Evolutionary conservation across 441 rosid species (phyloP).

Genomic region (Gossypium davidsonii): DNA sequence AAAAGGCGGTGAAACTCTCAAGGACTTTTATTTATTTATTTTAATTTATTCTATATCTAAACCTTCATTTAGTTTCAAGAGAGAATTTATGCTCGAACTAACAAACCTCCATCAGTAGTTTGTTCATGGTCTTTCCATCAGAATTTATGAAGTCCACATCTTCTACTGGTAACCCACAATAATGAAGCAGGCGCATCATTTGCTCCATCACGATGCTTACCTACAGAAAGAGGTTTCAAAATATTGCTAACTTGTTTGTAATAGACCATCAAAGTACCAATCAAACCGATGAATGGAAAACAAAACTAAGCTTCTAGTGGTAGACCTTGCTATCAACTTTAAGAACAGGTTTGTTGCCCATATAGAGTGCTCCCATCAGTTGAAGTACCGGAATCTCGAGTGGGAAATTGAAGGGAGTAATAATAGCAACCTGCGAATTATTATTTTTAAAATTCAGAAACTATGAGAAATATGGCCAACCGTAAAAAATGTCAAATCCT

Average conservation of each 20-base stretch:
- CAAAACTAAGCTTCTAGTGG: background rate
- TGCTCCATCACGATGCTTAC: constrained; percentile 96
- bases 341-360: constrained; percentile 95
- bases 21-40: background rate
- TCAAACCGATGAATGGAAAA: background rate
- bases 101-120: constrained; percentile 73
- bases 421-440: constrained; percentile 70
- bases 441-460: background rate
- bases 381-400: constrained; percentile 95
- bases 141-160: constrained; percentile 92
- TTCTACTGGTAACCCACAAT: constrained; percentile 76
- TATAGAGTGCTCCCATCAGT: constrained; percentile 93
- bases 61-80: background rate
- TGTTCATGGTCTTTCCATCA: constrained; percentile 91
- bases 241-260: background rate
- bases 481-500: background rate
- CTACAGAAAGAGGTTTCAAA: constrained; percentile 28
- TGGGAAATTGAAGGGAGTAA: constrained; percentile 96
- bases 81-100: background rate
- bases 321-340: constrained; percentile 96
- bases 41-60: background rate
- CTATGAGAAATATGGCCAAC: background rate
- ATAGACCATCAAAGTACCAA: background rate
- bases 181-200: constrained; percentile 83
- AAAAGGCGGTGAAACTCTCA: background rate